These are phyloP conservation scores for California macrophylla DNA, from an alignment of 441 rosid species.

Conservation along the genomic window DNA sequence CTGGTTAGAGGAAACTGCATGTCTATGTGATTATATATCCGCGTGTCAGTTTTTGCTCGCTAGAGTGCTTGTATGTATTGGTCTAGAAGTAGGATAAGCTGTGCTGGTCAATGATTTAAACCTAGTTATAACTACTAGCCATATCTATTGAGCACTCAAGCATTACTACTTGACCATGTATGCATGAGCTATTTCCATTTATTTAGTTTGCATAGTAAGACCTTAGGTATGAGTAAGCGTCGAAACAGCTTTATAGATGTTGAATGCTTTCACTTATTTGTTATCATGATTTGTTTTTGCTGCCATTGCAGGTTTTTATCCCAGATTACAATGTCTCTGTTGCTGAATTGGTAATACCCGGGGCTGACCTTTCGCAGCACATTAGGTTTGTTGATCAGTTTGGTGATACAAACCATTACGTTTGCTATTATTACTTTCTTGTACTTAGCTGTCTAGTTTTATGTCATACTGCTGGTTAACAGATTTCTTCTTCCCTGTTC, in stretches of 20 bases:
- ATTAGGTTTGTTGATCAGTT: slow-evolving; percentile 12
- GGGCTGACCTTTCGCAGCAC: slow-evolving; percentile 18
- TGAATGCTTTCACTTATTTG: neutral
- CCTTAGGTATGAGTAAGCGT: neutral
- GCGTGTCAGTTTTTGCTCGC: neutral
- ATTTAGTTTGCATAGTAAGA: slow-evolving; percentile 2
- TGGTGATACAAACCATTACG: neutral
- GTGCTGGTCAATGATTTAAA: neutral
- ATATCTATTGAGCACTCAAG: neutral
- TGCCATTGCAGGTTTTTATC: slow-evolving; percentile 14
- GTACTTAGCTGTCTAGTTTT: neutral
- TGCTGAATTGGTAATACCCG: slow-evolving; percentile 18
- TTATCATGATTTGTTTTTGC: neutral
- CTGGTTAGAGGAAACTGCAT: slow-evolving; percentile 27
- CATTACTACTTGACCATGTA: neutral
- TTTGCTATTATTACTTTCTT: neutral
- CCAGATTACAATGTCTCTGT: slow-evolving; percentile 20
- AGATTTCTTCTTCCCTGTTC: neutral
- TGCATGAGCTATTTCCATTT: neutral
- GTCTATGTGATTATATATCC: neutral
- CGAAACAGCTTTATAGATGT: neutral
- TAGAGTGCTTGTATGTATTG: neutral
- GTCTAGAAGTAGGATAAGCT: neutral
- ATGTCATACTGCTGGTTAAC: neutral
- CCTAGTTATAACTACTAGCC: neutral